Percentiles rank a stretch among this genome's conserved stretches.
Conservation (phyloP, 2,329 filamentous ascomycete species). For the Arthrobotrys sinensis region DNA sequence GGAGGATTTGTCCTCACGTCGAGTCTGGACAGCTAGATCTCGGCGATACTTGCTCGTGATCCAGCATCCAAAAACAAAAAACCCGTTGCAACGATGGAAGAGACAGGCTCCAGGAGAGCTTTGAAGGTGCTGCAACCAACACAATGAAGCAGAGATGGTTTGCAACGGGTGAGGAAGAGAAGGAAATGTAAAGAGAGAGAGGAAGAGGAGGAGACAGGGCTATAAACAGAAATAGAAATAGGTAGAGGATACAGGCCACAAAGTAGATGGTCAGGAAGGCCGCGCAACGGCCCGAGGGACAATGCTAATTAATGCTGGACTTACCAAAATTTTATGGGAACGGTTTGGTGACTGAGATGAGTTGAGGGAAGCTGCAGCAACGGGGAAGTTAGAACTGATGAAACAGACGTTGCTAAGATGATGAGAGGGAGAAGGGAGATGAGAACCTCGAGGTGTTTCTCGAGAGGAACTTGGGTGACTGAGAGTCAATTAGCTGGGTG, state of each 20-base stretch:
- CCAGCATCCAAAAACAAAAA: not conserved
- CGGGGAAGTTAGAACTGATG: not conserved
- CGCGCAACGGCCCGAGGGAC: not conserved
- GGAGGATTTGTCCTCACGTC: not conserved
- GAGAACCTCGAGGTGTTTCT: not conserved
- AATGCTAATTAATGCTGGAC: not conserved
- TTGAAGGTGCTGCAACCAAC: not conserved
- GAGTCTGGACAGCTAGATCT: conserved; percentile 1
- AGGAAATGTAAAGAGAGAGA: not conserved
- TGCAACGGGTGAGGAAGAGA: not conserved
- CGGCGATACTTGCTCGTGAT: conserved; percentile 27
- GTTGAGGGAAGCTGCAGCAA: conserved; percentile 12
- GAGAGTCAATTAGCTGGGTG: conserved; percentile 8
- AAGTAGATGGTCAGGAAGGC: not conserved
- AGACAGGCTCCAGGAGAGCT: not conserved
- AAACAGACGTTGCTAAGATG: conserved; percentile 11
- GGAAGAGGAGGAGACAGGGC: not conserved
- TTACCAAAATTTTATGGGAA: not conserved
- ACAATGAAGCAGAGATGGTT: conserved; percentile 24
- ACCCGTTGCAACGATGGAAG: conserved; percentile 21
- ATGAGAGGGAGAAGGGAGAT: not conserved
- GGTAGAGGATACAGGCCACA: not conserved
- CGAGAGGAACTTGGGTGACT: conserved; percentile 15
- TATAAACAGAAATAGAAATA: not conserved
- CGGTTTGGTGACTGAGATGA: not conserved